Conservation (phyloP, 768 basidiomycete species). For the Mrakia frigida region DNA sequence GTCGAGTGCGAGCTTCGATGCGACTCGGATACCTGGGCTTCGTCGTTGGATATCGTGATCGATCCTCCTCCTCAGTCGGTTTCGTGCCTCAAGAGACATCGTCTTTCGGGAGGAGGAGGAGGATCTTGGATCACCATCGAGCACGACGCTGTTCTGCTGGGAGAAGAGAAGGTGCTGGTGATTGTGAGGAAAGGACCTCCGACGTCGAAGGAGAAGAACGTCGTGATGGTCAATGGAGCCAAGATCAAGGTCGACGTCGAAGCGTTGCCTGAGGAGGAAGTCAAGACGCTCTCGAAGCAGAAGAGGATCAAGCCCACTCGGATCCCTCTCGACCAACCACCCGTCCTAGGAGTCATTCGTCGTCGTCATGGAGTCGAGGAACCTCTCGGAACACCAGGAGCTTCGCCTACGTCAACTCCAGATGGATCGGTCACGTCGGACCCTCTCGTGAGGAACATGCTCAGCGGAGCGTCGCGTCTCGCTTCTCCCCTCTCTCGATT, state of each 20-base stretch:
- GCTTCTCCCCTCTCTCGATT: constrained; percentile 21
- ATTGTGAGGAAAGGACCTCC: constrained; percentile 68
- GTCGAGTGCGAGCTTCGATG: constrained; percentile 87
- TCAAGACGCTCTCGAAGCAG: constrained; percentile 71
- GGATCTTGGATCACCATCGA: constrained; percentile 90
- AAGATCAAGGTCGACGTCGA: constrained; percentile 80
- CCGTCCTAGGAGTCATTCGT: constrained; percentile 63
- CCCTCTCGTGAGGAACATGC: background rate
- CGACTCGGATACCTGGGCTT: constrained; percentile 83
- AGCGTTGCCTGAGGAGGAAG: constrained; percentile 77
- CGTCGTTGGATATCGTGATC: constrained; percentile 76
- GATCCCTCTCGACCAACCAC: constrained; percentile 86
- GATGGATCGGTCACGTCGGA: constrained; percentile 3
- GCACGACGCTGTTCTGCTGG: constrained; percentile 72
- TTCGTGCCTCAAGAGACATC: constrained; percentile 76
- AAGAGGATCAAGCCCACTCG: constrained; percentile 80
- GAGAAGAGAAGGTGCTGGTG: constrained; percentile 67
- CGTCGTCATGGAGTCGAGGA: constrained; percentile 60
- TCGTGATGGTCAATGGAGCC: constrained; percentile 83
- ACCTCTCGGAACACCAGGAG: constrained; percentile 49
- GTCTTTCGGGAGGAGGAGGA: constrained; percentile 77
- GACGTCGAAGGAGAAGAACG: constrained; percentile 63
- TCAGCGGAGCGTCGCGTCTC: background rate
- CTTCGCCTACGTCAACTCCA: background rate
- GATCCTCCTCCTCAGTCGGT: constrained; percentile 86